Percentiles rank a stretch among this genome's conserved stretches.
phyloP scores from a whole-genome alignment of 208 protist species.

The Acanthamoeba castellanii region DNA sequence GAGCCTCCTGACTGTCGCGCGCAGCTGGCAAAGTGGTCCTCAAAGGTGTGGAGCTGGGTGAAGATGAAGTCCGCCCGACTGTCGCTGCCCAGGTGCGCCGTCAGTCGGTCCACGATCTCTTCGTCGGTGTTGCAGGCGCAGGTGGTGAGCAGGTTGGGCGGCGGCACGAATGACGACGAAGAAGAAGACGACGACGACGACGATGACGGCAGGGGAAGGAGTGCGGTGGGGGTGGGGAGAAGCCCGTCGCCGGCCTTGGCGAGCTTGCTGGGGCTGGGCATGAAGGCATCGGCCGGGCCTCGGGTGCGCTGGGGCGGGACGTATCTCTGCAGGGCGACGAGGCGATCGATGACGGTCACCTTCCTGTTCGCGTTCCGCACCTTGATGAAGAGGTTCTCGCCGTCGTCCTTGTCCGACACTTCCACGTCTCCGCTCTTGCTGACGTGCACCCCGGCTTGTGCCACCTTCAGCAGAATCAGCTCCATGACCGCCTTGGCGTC shows the following conservation, averaged over 20 bases:
- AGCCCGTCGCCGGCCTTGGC: background rate
- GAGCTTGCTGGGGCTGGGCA: constrained; percentile 12
- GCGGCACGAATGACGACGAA: background rate
- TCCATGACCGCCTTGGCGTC: constrained; percentile 48
- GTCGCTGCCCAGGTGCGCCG: background rate
- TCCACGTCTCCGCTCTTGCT: background rate
- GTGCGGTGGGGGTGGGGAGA: background rate
- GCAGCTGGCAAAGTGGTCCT: background rate
- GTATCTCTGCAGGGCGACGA: background rate
- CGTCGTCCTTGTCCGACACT: background rate
- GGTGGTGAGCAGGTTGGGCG: background rate
- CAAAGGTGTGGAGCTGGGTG: constrained; percentile 25
- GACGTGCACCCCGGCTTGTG: background rate
- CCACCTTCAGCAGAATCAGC: background rate
- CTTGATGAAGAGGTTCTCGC: constrained; percentile 24
- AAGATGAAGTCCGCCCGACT: background rate
- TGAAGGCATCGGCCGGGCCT: constrained; percentile 1
- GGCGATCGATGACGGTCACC: constrained; percentile 20
- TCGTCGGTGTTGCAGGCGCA: constrained; percentile 7
- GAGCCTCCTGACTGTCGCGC: background rate
- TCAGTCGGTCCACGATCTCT: background rate
- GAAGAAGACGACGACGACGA: background rate
- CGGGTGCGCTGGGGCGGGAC: background rate
- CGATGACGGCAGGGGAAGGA: background rate
- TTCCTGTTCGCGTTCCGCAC: constrained; percentile 30